A percentile compares a stretch with the other conserved stretches of the same genome.
phyloP scores from a whole-genome alignment of 495 filamentous ascomycete species.

The Neurospora tetraspora region DNA sequence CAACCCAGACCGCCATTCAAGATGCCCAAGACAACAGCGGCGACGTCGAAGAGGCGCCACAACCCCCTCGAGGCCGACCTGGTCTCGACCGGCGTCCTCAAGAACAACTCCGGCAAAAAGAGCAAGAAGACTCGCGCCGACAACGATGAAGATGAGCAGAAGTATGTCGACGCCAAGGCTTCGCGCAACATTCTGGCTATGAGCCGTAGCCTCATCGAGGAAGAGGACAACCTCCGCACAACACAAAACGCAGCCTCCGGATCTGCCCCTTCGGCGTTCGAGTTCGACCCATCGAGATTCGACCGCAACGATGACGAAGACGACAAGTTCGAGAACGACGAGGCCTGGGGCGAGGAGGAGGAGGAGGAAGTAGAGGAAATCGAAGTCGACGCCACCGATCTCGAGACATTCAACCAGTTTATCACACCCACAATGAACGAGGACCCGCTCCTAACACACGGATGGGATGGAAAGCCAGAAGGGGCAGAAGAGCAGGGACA shows the following conservation, averaged over 20 bases:
- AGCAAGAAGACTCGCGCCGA: constrained; percentile 49
- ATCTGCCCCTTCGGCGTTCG: constrained; percentile 29
- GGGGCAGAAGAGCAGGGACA: constrained; percentile 40
- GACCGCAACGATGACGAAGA: constrained; percentile 22
- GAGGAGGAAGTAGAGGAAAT: constrained; percentile 68
- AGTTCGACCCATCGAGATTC: constrained; percentile 31
- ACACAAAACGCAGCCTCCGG: constrained; percentile 1
- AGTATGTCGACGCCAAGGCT: constrained; percentile 74
- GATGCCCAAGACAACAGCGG: constrained; percentile 45
- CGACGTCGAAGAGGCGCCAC: constrained; percentile 41
- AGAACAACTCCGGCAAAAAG: constrained; percentile 39
- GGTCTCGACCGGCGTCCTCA: constrained; percentile 50
- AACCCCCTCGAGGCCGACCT: constrained; percentile 68
- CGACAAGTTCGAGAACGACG: constrained; percentile 42
- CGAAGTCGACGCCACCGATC: constrained; percentile 81
- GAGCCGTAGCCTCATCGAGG: constrained; percentile 71
- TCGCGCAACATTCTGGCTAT: constrained; percentile 82
- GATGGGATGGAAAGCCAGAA: constrained; percentile 33
- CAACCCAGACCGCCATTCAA: not conserved
- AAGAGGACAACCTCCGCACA: constrained; percentile 37
- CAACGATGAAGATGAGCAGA: constrained; percentile 51
- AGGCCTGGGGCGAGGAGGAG: constrained; percentile 59
- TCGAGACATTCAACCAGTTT: constrained; percentile 85
- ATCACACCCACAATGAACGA: constrained; percentile 50
- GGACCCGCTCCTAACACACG: constrained; percentile 40